These are phyloP conservation scores for Pseudozyma hubeiensis DNA, from an alignment of 1,284 basidiomycete genomes.

Conservation along the genomic window DNA sequence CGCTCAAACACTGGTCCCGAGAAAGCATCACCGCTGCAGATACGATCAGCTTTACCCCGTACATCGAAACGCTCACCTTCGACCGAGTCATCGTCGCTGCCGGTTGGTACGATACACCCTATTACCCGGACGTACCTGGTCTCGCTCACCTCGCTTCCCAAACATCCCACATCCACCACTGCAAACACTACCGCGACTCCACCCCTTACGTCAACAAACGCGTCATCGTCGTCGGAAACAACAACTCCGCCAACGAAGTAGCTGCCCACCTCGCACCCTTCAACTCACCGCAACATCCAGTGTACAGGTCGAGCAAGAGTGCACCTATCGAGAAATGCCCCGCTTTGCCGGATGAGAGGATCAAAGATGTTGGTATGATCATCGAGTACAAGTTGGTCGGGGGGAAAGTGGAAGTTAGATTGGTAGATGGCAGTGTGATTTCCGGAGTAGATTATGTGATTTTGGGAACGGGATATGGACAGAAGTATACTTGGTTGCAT, in stretches of 20 bases:
- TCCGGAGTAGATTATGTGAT: constrained; percentile 52
- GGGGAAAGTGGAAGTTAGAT: constrained; percentile 34
- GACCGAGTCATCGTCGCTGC: constrained; percentile 54
- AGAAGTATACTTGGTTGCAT: constrained; percentile 50
- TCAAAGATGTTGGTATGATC: constrained; percentile 55
- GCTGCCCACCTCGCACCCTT: constrained; percentile 56
- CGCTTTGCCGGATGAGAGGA: constrained; percentile 49
- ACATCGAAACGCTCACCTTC: constrained; percentile 16
- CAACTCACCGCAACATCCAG: constrained; percentile 28
- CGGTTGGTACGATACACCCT: constrained; percentile 59
- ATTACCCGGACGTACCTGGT: constrained; percentile 50
- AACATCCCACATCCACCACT: constrained; percentile 48
- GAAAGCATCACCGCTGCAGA: not conserved
- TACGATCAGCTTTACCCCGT: constrained; percentile 24
- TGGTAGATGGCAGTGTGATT: constrained; percentile 46
- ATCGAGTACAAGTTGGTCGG: constrained; percentile 20
- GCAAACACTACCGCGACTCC: constrained; percentile 62
- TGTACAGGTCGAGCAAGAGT: constrained; percentile 39
- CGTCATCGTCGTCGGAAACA: constrained; percentile 62
- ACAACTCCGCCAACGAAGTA: constrained; percentile 60
- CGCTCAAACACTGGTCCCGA: constrained; percentile 34
- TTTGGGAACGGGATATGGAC: constrained; percentile 50
- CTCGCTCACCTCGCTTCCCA: constrained; percentile 21
- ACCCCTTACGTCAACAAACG: constrained; percentile 30
- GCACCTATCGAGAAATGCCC: constrained; percentile 45